Evolutionary conservation across 2,329 filamentous ascomycete species (phyloP), one percentile per base, ranked within the genome.

Genomic region (Exophiala spinifera): DNA sequence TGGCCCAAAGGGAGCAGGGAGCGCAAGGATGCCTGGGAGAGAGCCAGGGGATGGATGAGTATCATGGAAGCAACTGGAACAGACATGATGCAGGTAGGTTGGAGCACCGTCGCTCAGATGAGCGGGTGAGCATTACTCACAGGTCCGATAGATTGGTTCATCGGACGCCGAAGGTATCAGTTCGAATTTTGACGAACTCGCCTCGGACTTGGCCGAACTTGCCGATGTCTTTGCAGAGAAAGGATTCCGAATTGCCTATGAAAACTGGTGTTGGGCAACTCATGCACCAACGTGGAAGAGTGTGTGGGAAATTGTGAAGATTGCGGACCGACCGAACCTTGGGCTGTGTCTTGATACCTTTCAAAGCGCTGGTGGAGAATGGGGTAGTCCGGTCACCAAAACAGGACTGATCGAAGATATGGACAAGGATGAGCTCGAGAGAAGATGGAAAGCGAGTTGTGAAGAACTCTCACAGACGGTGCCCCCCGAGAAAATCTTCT

Each of bases 251-350:
- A 72, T 91, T 15, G 86, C 87, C 0, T 91, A 91, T 62, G 87
- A 91, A 70, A 90, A 91, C 65, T 91, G 87, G 86, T 89, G 87
- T 70, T 91, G 87, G 88, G 84, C 84, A 0, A 88, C 86, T 0
- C 80, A 83, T 46, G 85, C 86, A 0, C 80, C 84, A 0, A 76
- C 72, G 1, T 92, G 87, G 88, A 80, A 79, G 59, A 77, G 84
- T 46, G 84, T 85, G 0, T 91, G 86, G 85, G 72, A 80, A 1
- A 84, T 91, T 11, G 84, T 89, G 3, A 65, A 79, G 58, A 75
- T 75, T 42, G 85, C 84, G 1, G 72, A 88, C 60, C 71, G 83
- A 2, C 74, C 77, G 0, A 91, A 91, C 57, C 74, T 90, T 10
- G 87, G 88, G 0, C 72, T 91, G 0, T 91, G 87, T 61, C 78